Conservation (phyloP, 2,329 filamentous ascomycete genomes). For the Trichoderma polysporum region DNA sequence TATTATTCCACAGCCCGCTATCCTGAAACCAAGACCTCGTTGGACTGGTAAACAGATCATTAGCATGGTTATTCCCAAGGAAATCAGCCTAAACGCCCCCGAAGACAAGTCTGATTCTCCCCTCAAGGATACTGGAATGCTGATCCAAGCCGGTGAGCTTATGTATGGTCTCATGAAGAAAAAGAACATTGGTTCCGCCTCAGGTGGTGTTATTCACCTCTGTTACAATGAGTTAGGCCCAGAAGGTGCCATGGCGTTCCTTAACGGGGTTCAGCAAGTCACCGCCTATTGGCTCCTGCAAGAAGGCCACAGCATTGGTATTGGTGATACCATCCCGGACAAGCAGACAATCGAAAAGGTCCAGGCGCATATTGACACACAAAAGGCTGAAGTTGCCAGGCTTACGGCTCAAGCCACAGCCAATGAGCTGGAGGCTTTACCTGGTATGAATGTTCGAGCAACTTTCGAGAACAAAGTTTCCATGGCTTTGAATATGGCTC, state of each 20-base stretch:
- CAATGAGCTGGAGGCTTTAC: constrained; percentile 86
- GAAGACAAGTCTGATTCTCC: constrained; percentile 62
- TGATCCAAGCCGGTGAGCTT: constrained; percentile 84
- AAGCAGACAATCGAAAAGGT: constrained; percentile 80
- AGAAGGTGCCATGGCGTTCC: constrained; percentile 84
- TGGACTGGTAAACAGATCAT: constrained; percentile 99
- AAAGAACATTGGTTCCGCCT: constrained; percentile 87
- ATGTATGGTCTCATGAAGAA: constrained; percentile 90
- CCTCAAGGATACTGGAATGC: constrained; percentile 71
- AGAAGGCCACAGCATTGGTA: constrained; percentile 95
- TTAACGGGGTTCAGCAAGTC: constrained; percentile 92
- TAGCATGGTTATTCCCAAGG: constrained; percentile 85
- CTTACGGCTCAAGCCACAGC: constrained; percentile 77
- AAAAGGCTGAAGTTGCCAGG: constrained; percentile 77
- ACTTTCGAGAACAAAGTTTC: constrained; percentile 98
- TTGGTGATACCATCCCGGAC: constrained; percentile 96
- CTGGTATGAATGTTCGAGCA: constrained; percentile 97
- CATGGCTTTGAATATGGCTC: constrained; percentile 87
- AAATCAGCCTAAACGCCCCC: constrained; percentile 75
- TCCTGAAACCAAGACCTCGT: constrained; percentile 83
- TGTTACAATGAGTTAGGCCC: constrained; percentile 94
- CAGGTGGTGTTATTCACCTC: constrained; percentile 90
- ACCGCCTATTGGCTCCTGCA: constrained; percentile 97
- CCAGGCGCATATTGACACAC: constrained; percentile 73
- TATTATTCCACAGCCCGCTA: constrained; percentile 87